Percentiles rank a stretch among this genome's conserved stretches.
phyloP scores from a whole-genome alignment of 805 yeast genomes.

The Candida ortonii region DNA sequence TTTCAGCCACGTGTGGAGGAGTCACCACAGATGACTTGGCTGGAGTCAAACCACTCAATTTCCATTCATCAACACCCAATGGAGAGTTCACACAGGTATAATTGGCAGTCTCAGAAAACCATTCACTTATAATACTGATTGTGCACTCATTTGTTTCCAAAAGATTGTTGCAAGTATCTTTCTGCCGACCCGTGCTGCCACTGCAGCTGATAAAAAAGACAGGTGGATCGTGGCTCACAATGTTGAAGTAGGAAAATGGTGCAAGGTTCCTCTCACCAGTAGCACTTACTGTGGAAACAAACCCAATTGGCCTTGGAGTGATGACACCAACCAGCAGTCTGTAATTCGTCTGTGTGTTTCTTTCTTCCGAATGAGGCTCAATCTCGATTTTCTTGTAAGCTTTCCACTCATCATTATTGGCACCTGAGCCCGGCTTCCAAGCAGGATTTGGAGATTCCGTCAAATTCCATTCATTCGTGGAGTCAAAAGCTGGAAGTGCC shows the following conservation, averaged over 20 bases:
- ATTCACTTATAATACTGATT: constrained; percentile 55
- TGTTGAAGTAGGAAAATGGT: constrained; percentile 54
- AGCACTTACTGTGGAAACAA: constrained; percentile 44
- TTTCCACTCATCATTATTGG: constrained; percentile 42
- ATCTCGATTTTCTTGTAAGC: constrained; percentile 41
- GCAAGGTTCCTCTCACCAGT: constrained; percentile 49
- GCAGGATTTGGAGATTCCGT: constrained; percentile 24
- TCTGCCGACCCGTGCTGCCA: constrained; percentile 32
- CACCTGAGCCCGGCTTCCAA: constrained; percentile 49
- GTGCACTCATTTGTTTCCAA: constrained; percentile 50
- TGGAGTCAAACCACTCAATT: constrained; percentile 51
- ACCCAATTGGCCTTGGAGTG: constrained; percentile 59
- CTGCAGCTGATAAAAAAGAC: constrained; percentile 48
- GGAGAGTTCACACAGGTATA: constrained; percentile 47
- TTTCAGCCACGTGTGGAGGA: constrained; percentile 56
- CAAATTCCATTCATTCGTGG: constrained; percentile 1
- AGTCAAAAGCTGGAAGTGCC: constrained; percentile 14
- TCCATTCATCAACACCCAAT: constrained; percentile 50
- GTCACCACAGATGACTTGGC: constrained; percentile 40
- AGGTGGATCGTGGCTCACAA: constrained; percentile 55
- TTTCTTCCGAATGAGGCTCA: constrained; percentile 43
- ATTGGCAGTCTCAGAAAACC: constrained; percentile 64
- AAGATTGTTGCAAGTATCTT: constrained; percentile 49
- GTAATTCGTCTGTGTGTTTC: constrained; percentile 44
- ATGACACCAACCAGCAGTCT: constrained; percentile 48